Conservation (phyloP, 768 basidiomycete species). For the Strobilomyces confusus region DNA sequence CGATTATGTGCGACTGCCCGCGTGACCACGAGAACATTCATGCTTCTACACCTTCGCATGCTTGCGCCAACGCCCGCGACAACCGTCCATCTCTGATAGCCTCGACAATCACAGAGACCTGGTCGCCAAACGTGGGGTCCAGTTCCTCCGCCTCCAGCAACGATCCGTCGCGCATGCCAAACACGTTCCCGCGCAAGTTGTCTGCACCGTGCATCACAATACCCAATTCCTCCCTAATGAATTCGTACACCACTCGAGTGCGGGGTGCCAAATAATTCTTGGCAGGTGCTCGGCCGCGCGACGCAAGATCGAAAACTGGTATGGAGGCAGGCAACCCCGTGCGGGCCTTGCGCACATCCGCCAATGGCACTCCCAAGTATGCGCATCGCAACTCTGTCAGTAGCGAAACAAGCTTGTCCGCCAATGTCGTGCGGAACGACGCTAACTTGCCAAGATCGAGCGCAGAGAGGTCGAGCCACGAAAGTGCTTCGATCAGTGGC, state of each 20-base stretch:
- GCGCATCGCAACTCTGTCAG: conserved; percentile 29
- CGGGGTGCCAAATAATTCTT: conserved; percentile 46
- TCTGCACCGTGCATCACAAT: conserved; percentile 78
- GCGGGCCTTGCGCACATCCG: conserved; percentile 16
- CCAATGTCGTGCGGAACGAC: conserved; percentile 19
- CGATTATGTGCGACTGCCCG: neutral
- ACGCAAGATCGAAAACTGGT: conserved; percentile 40
- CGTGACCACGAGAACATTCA: conserved; percentile 5
- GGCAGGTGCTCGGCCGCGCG: conserved; percentile 62
- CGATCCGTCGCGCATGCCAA: conserved; percentile 41
- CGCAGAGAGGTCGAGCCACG: conserved; percentile 5
- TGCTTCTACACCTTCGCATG: conserved; percentile 37
- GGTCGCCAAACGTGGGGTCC: conserved; percentile 63
- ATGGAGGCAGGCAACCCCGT: conserved; percentile 14
- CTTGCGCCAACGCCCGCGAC: conserved; percentile 48
- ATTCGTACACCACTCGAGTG: conserved; percentile 73
- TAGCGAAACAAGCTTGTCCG: conserved; percentile 13
- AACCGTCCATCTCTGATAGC: conserved; percentile 71
- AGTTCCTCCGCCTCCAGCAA: conserved; percentile 45
- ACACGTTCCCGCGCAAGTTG: conserved; percentile 57
- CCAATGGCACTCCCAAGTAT: conserved; percentile 24
- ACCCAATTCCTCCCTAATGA: conserved; percentile 66
- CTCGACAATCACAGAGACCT: conserved; percentile 75
- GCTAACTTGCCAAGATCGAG: conserved; percentile 24
- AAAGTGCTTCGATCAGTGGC: conserved; percentile 52